Base-by-base conservation (phyloP, 163 green algal genomes). In the Chloroidium sp. region DNA sequence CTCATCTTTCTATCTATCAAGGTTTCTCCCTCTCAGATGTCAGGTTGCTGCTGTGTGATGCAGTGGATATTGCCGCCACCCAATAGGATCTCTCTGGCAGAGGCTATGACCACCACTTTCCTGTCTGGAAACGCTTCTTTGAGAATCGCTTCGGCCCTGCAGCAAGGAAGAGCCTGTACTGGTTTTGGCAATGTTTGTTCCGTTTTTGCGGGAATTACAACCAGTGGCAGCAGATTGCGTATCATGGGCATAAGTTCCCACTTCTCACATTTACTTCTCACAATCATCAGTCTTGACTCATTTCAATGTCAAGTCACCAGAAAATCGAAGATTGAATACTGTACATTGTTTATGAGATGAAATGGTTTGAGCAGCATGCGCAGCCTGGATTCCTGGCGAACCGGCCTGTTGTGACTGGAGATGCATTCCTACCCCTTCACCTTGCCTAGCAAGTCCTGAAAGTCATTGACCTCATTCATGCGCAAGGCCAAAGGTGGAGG, bases 51-150 rank as follows among this genome's bases (percentile, higher is more conserved):
- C 87, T 90, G 83, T 0, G 90, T 94, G 80, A 94, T 91, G 82
- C 90, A 94, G 84, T 95, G 91, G 61, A 95, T 89, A 76, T 94
- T 94, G 79, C 91, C 91, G 58, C 88, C 91, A 75, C 90, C 90
- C 61, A 95, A 84, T 81, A 94, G 82, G 68, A 95, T 85, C 76
- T 94, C 87, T 8, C 91, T 82, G 2, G 84, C 64, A 10, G 6
- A 87, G 0, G 69, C 75, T 14, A 95, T 86, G 14, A 79, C 83
- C 13, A 95, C 91, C 62, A 92, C 86, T 80, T 92, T 89, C 69
- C 86, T 82, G 67, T 86, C 87, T 14, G 88, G 84, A 75, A 93
- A 95, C 0, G 85, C 90, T 62, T 87, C 77, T 79, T 86, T 81
- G 76, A 95, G 83, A 4, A 89, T 83, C 67, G 90, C 85, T 13